These are phyloP conservation scores for Xanthoconium separans DNA, from an alignment of 1,284 basidiomycete species.

Conservation along the genomic window DNA sequence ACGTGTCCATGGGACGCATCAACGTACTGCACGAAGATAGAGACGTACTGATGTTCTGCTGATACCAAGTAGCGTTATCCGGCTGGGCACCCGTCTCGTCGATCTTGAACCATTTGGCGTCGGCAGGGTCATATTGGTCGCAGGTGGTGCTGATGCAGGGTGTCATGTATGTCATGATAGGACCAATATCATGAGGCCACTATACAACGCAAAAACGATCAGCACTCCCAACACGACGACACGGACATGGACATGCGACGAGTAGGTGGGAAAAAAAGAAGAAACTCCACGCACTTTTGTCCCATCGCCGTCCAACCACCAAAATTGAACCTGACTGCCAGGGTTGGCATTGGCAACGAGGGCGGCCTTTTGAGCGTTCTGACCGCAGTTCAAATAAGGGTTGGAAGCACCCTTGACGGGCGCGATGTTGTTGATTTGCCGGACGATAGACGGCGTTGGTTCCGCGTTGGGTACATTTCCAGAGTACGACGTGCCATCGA, in stretches of 20 bases:
- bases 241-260: not conserved
- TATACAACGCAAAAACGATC: slow-evolving; percentile 22
- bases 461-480: slow-evolving; percentile 52
- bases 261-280: not conserved
- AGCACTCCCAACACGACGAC: not conserved
- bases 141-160: slow-evolving; percentile 57
- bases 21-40: no score
- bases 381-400: slow-evolving; percentile 61
- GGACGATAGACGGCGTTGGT: slow-evolving; percentile 51
- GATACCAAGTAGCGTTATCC: slow-evolving; percentile 34
- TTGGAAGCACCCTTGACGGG: slow-evolving; percentile 68
- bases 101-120: slow-evolving; percentile 73
- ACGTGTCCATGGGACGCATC: no score
- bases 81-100: slow-evolving; percentile 42
- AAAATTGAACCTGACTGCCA: slow-evolving; percentile 57
- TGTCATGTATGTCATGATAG: slow-evolving; percentile 71
- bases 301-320: slow-evolving; percentile 55
- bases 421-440: slow-evolving; percentile 51
- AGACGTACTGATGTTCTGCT: slow-evolving; percentile 34
- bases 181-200: slow-evolving; percentile 75
- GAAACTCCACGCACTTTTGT: slow-evolving; percentile 42
- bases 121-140: slow-evolving; percentile 54
- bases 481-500: slow-evolving; percentile 53
- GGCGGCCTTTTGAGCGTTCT: slow-evolving; percentile 49
- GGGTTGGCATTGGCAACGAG: slow-evolving; percentile 60